phyloP scores from a whole-genome alignment of 1,139 yeast genomes.

The Blastobotrys proliferans region DNA sequence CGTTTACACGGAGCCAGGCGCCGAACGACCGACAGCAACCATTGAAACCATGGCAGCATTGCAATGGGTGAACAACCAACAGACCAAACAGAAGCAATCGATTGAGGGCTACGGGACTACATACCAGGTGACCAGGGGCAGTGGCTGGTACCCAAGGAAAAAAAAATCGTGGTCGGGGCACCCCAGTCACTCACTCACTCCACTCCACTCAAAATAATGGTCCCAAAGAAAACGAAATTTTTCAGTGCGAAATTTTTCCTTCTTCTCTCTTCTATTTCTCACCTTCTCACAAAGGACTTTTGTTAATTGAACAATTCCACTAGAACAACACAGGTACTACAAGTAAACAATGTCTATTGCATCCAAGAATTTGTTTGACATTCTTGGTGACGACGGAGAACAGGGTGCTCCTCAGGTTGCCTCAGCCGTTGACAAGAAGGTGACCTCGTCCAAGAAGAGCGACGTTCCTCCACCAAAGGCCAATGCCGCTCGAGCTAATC shows the following conservation, averaged over 20 bases:
- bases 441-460: constrained; percentile 81
- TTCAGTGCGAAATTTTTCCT: constrained; percentile 3
- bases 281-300: neutral
- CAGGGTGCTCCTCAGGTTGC: constrained; percentile 27
- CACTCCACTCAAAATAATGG: too few species aligned
- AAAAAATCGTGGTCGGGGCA: too few species aligned
- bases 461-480: constrained; percentile 82
- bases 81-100: too few species aligned
- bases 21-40: neutral
- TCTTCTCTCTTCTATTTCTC: constrained; percentile 6
- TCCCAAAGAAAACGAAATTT: too few species aligned
- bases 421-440: constrained; percentile 72
- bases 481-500: constrained; percentile 40
- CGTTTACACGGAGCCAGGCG: neutral
- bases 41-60: too few species aligned
- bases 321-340: too few species aligned
- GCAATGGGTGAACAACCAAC: too few species aligned
- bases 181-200: too few species aligned
- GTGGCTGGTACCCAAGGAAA: too few species aligned
- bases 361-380: constrained; percentile 30
- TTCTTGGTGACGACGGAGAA: constrained; percentile 66
- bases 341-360: constrained; percentile 9
- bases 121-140: too few species aligned
- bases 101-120: too few species aligned
- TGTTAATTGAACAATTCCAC: neutral